A percentile compares a stretch with the other conserved stretches of the same genome.
Conservation (phyloP, 2,329 filamentous ascomycete species). For the Endoconidiophora laricicola region DNA sequence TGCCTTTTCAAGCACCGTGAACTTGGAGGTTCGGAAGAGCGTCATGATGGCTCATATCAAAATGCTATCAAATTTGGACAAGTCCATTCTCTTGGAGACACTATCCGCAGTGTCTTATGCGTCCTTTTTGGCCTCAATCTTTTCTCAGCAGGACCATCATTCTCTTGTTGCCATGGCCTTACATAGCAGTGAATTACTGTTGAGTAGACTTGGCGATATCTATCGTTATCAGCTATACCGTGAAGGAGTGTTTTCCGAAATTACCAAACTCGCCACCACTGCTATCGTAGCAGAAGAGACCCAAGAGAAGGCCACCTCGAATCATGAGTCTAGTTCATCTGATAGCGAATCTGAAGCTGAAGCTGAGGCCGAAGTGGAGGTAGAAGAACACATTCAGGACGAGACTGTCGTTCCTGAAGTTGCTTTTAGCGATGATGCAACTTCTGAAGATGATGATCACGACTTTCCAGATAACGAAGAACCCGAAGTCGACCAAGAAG, state of each 20-base stretch:
- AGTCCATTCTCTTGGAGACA: conserved; percentile 67
- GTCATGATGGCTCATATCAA: conserved; percentile 91
- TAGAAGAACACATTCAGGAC: conserved; percentile 13
- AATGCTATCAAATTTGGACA: conserved; percentile 92
- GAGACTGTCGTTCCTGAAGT: conserved; percentile 1
- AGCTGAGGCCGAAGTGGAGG: conserved; percentile 14
- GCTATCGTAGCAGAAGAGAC: conserved; percentile 14
- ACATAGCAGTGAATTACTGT: conserved; percentile 74
- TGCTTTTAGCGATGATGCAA: not conserved
- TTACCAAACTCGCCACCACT: conserved; percentile 53
- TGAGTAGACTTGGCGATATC: conserved; percentile 68
- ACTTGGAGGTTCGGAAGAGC: conserved; percentile 84
- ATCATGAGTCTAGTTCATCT: conserved; percentile 16
- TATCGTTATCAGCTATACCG: conserved; percentile 96
- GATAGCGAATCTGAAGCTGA: conserved; percentile 18
- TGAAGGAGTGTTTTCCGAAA: conserved; percentile 87
- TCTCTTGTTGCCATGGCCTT: conserved; percentile 73
- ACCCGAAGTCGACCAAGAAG: conserved; percentile 15
- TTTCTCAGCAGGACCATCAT: conserved; percentile 88
- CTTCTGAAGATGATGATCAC: not conserved
- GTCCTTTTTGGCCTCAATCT: conserved; percentile 84
- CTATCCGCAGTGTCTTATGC: conserved; percentile 81
- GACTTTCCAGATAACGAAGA: not conserved
- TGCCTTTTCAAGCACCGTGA: conserved; percentile 94
- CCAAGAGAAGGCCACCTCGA: conserved; percentile 17